Conservation (phyloP, 2,329 filamentous ascomycete species). For the Hymenoscyphus linearis region DNA sequence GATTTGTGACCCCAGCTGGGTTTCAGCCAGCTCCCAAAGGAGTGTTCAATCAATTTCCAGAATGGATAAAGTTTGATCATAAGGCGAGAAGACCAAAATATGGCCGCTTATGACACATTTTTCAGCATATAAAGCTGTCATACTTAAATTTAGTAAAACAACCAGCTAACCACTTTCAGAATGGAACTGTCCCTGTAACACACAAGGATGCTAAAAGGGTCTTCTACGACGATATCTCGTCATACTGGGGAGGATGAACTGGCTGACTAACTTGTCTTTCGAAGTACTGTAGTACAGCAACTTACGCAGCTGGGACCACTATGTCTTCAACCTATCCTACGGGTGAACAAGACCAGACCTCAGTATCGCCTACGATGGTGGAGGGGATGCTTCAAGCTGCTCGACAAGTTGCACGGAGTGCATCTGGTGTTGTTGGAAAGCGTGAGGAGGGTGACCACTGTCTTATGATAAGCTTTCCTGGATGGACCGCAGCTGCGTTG, state of each 20-base stretch:
- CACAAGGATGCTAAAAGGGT: slow-evolving; percentile 33
- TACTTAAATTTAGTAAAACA: not conserved
- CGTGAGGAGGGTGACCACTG: slow-evolving; percentile 10
- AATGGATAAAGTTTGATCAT: slow-evolving; percentile 33
- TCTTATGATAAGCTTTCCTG: slow-evolving; percentile 11
- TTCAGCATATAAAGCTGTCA: not conserved
- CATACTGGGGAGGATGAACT: slow-evolving; percentile 33
- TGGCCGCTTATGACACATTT: not conserved
- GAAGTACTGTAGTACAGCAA: slow-evolving; percentile 26
- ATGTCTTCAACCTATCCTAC: slow-evolving; percentile 11
- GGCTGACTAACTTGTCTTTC: slow-evolving; percentile 34
- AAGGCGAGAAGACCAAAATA: slow-evolving; percentile 30
- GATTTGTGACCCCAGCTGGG: slow-evolving; percentile 26
- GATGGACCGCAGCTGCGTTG: slow-evolving; percentile 12
- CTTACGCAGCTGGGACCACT: slow-evolving; percentile 19
- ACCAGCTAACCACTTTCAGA: slow-evolving; percentile 8
- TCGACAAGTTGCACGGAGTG: slow-evolving; percentile 1
- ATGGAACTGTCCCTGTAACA: slow-evolving; percentile 29
- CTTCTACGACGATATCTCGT: slow-evolving; percentile 39
- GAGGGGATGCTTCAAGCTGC: slow-evolving; percentile 9
- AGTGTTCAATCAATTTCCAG: slow-evolving; percentile 32
- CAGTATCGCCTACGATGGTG: not conserved
- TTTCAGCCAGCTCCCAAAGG: slow-evolving; percentile 7
- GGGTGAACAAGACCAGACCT: slow-evolving; percentile 5
- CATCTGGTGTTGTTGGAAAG: slow-evolving; percentile 14